Conservation (phyloP, 1,284 basidiomycete genomes). For the Pterulicium gracile region DNA sequence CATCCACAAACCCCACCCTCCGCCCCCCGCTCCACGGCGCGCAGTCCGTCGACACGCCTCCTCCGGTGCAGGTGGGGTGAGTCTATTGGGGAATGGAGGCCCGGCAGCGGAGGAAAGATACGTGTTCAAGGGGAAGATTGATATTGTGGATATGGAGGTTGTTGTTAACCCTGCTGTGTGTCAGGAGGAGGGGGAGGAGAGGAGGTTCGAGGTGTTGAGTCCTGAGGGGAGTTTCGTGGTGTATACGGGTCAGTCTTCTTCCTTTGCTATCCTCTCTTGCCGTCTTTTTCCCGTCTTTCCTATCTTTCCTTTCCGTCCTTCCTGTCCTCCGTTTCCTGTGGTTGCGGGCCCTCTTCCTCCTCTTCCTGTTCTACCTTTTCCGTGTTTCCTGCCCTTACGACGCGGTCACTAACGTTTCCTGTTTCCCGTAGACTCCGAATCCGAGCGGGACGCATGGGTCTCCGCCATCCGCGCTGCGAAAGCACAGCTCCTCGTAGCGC, state of each 20-base stretch:
- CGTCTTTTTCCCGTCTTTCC: conserved; percentile 3
- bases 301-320: too few species aligned
- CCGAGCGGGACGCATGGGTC: conserved; percentile 64
- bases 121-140: conserved; percentile 56
- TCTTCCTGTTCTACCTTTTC: too few species aligned
- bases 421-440: conserved; percentile 45
- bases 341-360: too few species aligned
- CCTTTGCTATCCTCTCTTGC: conserved; percentile 1
- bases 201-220: conserved; percentile 62
- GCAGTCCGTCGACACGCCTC: conserved; percentile 28
- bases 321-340: too few species aligned
- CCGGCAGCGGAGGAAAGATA: conserved; percentile 63
- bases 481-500: conserved; percentile 50
- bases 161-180: conserved; percentile 39
- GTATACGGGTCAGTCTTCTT: conserved; percentile 44
- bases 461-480: conserved; percentile 64
- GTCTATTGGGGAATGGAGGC: too few species aligned
- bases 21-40: conserved; percentile 18
- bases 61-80: conserved; percentile 21
- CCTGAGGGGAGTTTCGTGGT: conserved; percentile 71
- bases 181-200: conserved; percentile 26
- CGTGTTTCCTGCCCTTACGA: too few species aligned
- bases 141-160: conserved; percentile 70
- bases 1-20: conserved; percentile 25
- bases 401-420: too few species aligned